Percentiles rank a stretch among this genome's conserved stretches.
These are phyloP conservation scores for Dalbergia cultrata DNA, from an alignment of 306 rosid genomes.

Conservation along the genomic window DNA sequence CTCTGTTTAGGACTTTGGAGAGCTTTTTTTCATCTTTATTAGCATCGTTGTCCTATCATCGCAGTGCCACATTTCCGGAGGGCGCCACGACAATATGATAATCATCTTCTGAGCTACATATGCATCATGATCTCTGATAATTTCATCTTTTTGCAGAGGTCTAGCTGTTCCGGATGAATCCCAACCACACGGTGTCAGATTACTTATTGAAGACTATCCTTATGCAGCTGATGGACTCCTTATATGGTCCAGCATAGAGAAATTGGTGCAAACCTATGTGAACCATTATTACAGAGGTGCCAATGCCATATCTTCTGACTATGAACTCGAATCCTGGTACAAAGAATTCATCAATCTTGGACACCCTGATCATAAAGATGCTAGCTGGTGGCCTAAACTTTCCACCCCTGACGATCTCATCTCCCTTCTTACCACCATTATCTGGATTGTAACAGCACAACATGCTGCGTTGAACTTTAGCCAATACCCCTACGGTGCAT, in stretches of 20 bases:
- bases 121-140: slow-evolving; percentile 2
- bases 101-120: background rate
- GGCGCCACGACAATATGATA: too few species aligned
- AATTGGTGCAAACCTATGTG: slow-evolving; percentile 52
- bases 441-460: slow-evolving; percentile 53
- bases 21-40: too few species aligned
- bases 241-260: slow-evolving; percentile 58
- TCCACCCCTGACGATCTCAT: slow-evolving; percentile 48
- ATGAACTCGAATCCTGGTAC: slow-evolving; percentile 59
- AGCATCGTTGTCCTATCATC: too few species aligned
- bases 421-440: slow-evolving; percentile 48
- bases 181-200: slow-evolving; percentile 46
- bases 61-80: too few species aligned
- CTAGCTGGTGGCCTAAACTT: slow-evolving; percentile 61
- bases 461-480: slow-evolving; percentile 61
- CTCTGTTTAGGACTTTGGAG: background rate
- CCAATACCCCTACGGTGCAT: slow-evolving; percentile 48
- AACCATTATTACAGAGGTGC: slow-evolving; percentile 50
- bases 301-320: slow-evolving; percentile 43
- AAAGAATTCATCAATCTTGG: slow-evolving; percentile 49
- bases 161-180: slow-evolving; percentile 49
- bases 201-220: slow-evolving; percentile 61
- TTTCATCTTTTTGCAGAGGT: slow-evolving; percentile 44
- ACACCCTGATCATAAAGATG: slow-evolving; percentile 51
- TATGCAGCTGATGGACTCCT: slow-evolving; percentile 56